Evolutionary conservation across 768 basidiomycete species (phyloP).

Genomic region (Collybia sordida): DNA sequence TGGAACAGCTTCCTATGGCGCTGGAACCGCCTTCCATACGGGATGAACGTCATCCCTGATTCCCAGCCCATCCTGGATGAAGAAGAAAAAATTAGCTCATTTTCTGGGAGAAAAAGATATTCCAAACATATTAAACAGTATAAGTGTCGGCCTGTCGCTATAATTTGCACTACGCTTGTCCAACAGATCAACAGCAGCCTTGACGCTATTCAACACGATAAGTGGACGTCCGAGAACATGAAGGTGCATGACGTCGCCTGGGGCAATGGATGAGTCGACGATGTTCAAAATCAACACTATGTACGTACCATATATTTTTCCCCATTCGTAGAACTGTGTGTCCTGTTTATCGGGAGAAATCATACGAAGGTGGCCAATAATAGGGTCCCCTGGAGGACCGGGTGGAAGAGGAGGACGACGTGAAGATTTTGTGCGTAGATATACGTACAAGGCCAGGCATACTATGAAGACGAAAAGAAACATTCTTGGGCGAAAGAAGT

Average conservation of each 20-base stretch:
- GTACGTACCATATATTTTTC: neutral
- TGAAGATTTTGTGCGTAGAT: too few relatives aligned
- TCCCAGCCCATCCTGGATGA: too few relatives aligned
- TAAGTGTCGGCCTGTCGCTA: slow-evolving; percentile 11
- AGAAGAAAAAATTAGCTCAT: too few relatives aligned
- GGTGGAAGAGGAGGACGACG: slow-evolving; percentile 4
- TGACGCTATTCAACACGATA: slow-evolving; percentile 10
- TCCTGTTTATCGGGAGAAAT: neutral
- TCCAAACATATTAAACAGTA: slow-evolving; percentile 13
- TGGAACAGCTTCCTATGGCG: slow-evolving; percentile 15
- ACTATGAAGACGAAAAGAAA: too few relatives aligned
- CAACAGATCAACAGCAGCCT: too few relatives aligned
- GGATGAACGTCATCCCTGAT: slow-evolving; percentile 14
- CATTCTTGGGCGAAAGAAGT: too few relatives aligned
- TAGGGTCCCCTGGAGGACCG: too few relatives aligned
- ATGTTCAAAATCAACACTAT: too few relatives aligned
- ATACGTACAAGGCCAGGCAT: too few relatives aligned
- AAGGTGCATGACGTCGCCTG: neutral
- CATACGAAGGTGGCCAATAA: slow-evolving; percentile 3
- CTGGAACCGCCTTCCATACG: slow-evolving; percentile 13
- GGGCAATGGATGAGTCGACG: neutral
- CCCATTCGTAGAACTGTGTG: neutral
- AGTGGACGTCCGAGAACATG: slow-evolving; percentile 4
- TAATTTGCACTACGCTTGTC: too few relatives aligned
- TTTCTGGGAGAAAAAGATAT: neutral